phyloP scores from a whole-genome alignment of 495 filamentous ascomycete species.

The Massariosphaeria phaeospora region DNA sequence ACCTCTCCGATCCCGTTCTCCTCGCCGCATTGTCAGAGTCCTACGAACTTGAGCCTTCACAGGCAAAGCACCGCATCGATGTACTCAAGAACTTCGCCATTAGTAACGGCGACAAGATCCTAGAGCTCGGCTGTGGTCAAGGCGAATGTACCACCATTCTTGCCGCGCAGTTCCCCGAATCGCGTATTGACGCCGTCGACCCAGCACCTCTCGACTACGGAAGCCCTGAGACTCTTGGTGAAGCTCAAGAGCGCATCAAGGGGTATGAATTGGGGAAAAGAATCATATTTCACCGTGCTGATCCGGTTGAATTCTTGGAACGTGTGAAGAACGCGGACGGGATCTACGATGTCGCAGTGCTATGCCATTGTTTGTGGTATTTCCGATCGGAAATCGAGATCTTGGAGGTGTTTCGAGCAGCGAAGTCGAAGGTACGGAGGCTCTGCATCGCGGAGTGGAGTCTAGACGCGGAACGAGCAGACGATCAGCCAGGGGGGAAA shows the following conservation, averaged over 20 bases:
- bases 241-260: neutral
- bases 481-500: neutral
- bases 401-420: neutral
- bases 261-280: neutral
- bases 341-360: neutral
- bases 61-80: neutral
- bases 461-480: neutral
- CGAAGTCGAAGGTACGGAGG: neutral
- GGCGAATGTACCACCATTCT: conserved; percentile 19
- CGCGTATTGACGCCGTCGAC: conserved; percentile 5
- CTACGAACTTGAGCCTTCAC: neutral
- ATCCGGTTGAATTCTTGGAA: neutral
- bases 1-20: neutral
- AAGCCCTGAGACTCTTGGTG: conserved; percentile 9
- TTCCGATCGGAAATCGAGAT: neutral
- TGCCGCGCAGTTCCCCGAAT: neutral
- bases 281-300: neutral
- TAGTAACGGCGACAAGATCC: neutral
- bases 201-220: conserved; percentile 20
- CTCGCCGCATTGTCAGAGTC: neutral
- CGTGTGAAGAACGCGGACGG: neutral
- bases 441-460: conserved; percentile 16
- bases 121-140: conserved; percentile 22
- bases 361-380: conserved; percentile 20
- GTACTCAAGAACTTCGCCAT: conserved; percentile 7